Evolutionary conservation across 2,329 filamentous ascomycete species (phyloP).

Genomic region (Bipolaris cookei): DNA sequence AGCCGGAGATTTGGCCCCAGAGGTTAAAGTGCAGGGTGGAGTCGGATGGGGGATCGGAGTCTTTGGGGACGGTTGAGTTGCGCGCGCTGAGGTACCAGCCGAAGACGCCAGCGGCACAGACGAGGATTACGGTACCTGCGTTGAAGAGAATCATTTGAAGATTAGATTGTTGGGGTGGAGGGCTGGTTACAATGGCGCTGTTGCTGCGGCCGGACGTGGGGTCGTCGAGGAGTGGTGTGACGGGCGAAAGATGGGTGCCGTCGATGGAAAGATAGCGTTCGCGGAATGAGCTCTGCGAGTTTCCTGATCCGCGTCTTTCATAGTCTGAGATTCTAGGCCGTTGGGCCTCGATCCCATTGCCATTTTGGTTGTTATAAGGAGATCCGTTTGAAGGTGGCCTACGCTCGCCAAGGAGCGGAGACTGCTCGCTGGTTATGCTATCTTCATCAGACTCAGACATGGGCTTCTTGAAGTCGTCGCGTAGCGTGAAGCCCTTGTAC

Average conservation of each 20-base stretch:
- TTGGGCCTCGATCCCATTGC: constrained; percentile 29
- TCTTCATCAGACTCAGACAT: constrained; percentile 30
- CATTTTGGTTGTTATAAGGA: constrained; percentile 23
- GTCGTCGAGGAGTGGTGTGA: constrained; percentile 71
- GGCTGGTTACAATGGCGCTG: constrained; percentile 52
- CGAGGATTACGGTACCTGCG: constrained; percentile 74
- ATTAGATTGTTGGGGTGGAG: constrained; percentile 48
- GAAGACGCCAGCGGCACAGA: constrained; percentile 79
- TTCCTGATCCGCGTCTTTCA: constrained; percentile 39
- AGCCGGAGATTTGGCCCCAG: constrained; percentile 89
- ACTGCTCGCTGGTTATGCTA: constrained; percentile 46
- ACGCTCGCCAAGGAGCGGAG: constrained; percentile 43
- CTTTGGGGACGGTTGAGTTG: constrained; percentile 41
- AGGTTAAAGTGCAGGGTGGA: constrained; percentile 70
- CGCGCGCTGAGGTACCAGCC: constrained; percentile 78
- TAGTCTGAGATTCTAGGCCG: constrained; percentile 47
- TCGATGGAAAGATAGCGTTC: constrained; percentile 65
- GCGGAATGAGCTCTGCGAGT: constrained; percentile 46
- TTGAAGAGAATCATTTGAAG: constrained; percentile 74
- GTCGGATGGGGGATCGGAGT: constrained; percentile 25
- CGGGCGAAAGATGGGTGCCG: constrained; percentile 75
- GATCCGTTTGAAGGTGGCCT: constrained; percentile 34
- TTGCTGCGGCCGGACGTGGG: constrained; percentile 29
- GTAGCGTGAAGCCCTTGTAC: constrained; percentile 77
- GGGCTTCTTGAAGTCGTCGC: constrained; percentile 40